Evolutionary conservation across 2,329 filamentous ascomycete species (phyloP).

Genomic region (Fusarium graminum): DNA sequence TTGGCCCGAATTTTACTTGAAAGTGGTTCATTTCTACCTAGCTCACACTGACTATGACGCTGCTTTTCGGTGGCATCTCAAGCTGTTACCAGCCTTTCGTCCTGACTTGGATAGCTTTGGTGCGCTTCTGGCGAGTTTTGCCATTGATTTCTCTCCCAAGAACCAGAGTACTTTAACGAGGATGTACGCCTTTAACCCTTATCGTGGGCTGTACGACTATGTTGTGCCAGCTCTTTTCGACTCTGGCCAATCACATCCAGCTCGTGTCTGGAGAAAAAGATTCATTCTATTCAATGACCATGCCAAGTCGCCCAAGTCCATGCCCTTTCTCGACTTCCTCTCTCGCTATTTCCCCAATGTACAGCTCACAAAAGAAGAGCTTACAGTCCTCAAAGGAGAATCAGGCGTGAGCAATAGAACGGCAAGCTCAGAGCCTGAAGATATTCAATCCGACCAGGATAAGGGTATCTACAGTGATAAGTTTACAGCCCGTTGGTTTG

Average conservation of each 20-base stretch:
- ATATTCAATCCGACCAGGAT: background rate
- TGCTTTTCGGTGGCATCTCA: constrained; percentile 63
- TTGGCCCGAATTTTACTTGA: constrained; percentile 67
- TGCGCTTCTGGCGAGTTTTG: constrained; percentile 59
- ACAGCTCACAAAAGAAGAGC: constrained; percentile 56
- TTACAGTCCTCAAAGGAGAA: constrained; percentile 36
- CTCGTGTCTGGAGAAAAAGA: constrained; percentile 62
- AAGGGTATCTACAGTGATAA: constrained; percentile 54
- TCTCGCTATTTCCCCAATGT: constrained; percentile 60
- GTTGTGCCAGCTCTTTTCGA: constrained; percentile 65
- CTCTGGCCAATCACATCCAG: constrained; percentile 59
- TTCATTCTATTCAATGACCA: constrained; percentile 58
- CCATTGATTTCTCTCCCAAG: constrained; percentile 53
- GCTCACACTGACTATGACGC: constrained; percentile 54
- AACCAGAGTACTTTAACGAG: constrained; percentile 58
- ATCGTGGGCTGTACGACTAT: constrained; percentile 63
- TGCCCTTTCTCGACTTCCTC: constrained; percentile 64
- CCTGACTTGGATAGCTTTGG: constrained; percentile 59
- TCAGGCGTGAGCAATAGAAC: background rate
- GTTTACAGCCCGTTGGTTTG: constrained; percentile 86
- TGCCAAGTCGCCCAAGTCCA: constrained; percentile 57
- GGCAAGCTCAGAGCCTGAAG: background rate
- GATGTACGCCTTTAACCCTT: constrained; percentile 60
- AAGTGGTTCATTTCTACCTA: constrained; percentile 60
- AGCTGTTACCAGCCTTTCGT: constrained; percentile 59